A percentile compares a stretch with the other conserved stretches of the same genome.
Evolutionary conservation across 805 yeast species (phyloP).

Genomic region (Candida peoriensis): DNA sequence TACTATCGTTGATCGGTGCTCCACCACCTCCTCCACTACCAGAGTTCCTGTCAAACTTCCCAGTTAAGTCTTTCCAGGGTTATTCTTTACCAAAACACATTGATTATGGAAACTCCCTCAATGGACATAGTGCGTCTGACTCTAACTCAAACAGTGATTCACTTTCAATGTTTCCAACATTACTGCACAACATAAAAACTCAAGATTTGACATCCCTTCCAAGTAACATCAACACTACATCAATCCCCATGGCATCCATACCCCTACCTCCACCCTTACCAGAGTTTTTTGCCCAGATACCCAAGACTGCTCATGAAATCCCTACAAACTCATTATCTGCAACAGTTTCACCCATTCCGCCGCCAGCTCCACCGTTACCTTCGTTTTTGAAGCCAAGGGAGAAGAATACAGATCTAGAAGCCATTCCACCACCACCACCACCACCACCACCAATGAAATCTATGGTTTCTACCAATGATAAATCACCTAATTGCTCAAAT

Average conservation of each 20-base stretch:
- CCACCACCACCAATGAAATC: constrained; percentile 1
- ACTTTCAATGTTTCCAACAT: too few relatives aligned
- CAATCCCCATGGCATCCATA: too few relatives aligned
- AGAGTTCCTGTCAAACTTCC: constrained; percentile 1
- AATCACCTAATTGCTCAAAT: not conserved
- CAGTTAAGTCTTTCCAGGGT: too few relatives aligned
- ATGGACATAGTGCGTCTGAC: too few relatives aligned
- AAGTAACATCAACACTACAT: too few relatives aligned
- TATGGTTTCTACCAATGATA: not conserved
- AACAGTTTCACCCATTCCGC: constrained; percentile 1
- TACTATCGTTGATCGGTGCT: constrained; percentile 1
- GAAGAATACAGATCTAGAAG: not conserved
- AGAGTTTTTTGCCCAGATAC: not conserved
- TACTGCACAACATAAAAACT: too few relatives aligned
- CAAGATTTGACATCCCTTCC: too few relatives aligned
- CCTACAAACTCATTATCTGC: too few relatives aligned
- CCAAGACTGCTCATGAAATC: not conserved
- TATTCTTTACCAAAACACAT: too few relatives aligned
- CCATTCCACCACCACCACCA: constrained; percentile 1
- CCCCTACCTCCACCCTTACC: constrained; percentile 6
- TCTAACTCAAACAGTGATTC: too few relatives aligned
- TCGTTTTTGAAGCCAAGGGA: constrained; percentile 1
- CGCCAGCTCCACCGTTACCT: constrained; percentile 11
- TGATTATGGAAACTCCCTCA: too few relatives aligned
- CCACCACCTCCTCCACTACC: constrained; percentile 19